phyloP scores from a whole-genome alignment of 768 basidiomycete genomes.

The Auricularia heimuer region DNA sequence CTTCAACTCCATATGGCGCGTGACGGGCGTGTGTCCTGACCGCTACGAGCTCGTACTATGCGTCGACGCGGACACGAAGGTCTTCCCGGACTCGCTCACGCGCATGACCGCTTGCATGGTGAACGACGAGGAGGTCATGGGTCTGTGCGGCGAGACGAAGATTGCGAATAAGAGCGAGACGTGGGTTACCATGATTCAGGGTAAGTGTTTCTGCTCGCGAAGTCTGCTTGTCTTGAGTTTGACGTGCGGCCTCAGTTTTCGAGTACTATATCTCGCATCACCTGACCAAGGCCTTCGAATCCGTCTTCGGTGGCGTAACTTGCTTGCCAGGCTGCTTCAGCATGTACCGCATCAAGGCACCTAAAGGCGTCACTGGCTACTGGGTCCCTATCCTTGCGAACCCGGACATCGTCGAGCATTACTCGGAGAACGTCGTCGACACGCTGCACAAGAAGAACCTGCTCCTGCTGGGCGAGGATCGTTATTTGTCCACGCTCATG shows the following conservation, averaged over 20 bases:
- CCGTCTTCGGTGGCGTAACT: conserved; percentile 98
- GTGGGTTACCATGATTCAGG: conserved; percentile 99
- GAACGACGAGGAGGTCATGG: conserved; percentile 96
- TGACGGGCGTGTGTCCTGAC: conserved; percentile 91
- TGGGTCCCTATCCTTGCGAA: conserved; percentile 99
- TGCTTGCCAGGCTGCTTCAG: conserved; percentile 99
- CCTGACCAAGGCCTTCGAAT: conserved; percentile 98
- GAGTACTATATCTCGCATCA: conserved; percentile 99
- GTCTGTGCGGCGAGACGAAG: conserved; percentile 98
- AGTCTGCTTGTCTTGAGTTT: background rate
- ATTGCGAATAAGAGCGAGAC: conserved; percentile 98
- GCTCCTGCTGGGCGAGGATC: conserved; percentile 95
- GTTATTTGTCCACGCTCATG: conserved; percentile 94
- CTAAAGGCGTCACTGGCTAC: conserved; percentile 91
- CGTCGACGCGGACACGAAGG: conserved; percentile 96
- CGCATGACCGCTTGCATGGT: conserved; percentile 97
- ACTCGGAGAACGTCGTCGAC: conserved; percentile 98
- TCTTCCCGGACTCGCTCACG: conserved; percentile 96
- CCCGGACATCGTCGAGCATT: conserved; percentile 97
- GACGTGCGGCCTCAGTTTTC: conserved; percentile 53
- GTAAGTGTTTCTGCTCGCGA: conserved; percentile 27
- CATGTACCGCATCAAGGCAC: conserved; percentile 99
- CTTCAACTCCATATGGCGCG: conserved; percentile 96
- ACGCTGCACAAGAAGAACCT: conserved; percentile 99
- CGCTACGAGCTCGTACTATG: conserved; percentile 91